These are phyloP conservation scores for Taphrina deformans DNA, from an alignment of 1,139 yeast species.

Conservation along the genomic window DNA sequence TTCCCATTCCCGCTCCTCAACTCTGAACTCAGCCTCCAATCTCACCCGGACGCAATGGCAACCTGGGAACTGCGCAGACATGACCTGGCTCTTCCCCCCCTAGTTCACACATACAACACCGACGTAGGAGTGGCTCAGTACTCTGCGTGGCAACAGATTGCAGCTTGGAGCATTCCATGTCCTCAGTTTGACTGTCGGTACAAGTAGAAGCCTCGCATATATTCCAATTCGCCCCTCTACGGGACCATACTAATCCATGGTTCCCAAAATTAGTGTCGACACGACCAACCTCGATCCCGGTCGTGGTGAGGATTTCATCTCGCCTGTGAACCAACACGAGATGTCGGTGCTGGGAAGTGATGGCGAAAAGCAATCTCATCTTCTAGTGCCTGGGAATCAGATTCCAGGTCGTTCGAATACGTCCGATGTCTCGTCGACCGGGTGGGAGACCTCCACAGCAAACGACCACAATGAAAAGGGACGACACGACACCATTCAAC, in stretches of 20 bases:
- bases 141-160: neutral
- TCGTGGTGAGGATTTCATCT: slow-evolving; percentile 1
- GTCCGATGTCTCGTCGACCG: slow-evolving; percentile 9
- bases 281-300: slow-evolving; percentile 12
- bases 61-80: neutral
- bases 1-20: neutral
- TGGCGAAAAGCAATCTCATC: neutral
- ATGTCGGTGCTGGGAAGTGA: neutral
- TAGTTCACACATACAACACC: no score
- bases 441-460: slow-evolving; percentile 15
- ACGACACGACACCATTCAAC: neutral
- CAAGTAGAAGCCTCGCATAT: neutral
- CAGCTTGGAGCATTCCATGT: neutral
- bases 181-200: neutral
- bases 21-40: neutral
- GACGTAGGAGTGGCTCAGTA: no score
- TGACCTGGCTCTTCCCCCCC: no score
- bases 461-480: neutral
- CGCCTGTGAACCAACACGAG: neutral
- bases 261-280: slow-evolving; percentile 12
- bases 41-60: neutral
- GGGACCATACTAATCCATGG: neutral
- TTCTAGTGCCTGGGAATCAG: slow-evolving; percentile 12
- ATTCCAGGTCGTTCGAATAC: neutral
- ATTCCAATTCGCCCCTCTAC: neutral